Evolutionary conservation across 805 yeast genomes (phyloP).

Genomic region (Isabelozyma pseudorhagii): DNA sequence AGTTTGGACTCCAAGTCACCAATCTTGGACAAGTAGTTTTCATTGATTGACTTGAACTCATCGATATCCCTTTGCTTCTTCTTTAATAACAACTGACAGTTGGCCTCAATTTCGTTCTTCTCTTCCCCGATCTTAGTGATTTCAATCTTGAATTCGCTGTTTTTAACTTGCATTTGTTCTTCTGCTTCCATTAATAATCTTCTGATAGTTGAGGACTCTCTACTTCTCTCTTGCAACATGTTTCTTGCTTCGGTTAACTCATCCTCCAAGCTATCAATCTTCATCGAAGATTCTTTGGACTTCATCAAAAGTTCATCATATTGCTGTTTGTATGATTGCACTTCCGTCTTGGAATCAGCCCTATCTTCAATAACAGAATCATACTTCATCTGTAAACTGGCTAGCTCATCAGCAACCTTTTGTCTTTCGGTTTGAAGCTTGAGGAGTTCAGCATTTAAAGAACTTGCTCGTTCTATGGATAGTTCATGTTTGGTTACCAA

Average conservation of each 20-base stretch:
- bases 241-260: slow-evolving; percentile 75
- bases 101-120: slow-evolving; percentile 56
- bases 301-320: slow-evolving; percentile 70
- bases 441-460: slow-evolving; percentile 32
- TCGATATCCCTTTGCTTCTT: slow-evolving; percentile 66
- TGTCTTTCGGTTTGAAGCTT: slow-evolving; percentile 45
- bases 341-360: slow-evolving; percentile 37
- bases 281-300: slow-evolving; percentile 58
- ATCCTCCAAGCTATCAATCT: slow-evolving; percentile 69
- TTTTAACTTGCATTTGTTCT: slow-evolving; percentile 47
- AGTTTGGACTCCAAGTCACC: slow-evolving; percentile 34
- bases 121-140: slow-evolving; percentile 56
- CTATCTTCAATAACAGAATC: slow-evolving; percentile 32
- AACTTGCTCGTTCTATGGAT: slow-evolving; percentile 23
- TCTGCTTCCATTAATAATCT: slow-evolving; percentile 67
- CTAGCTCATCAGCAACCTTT: slow-evolving; percentile 34
- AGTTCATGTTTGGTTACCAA: slow-evolving; percentile 42
- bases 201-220: slow-evolving; percentile 74
- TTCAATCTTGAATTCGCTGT: slow-evolving; percentile 55
- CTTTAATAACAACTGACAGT: slow-evolving; percentile 45
- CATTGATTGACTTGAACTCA: slow-evolving; percentile 43
- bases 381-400: slow-evolving; percentile 34
- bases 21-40: slow-evolving; percentile 40
- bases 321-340: slow-evolving; percentile 52
- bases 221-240: slow-evolving; percentile 72